Conservation (phyloP, 768 basidiomycete species). For the Gymnopilus dilepis region DNA sequence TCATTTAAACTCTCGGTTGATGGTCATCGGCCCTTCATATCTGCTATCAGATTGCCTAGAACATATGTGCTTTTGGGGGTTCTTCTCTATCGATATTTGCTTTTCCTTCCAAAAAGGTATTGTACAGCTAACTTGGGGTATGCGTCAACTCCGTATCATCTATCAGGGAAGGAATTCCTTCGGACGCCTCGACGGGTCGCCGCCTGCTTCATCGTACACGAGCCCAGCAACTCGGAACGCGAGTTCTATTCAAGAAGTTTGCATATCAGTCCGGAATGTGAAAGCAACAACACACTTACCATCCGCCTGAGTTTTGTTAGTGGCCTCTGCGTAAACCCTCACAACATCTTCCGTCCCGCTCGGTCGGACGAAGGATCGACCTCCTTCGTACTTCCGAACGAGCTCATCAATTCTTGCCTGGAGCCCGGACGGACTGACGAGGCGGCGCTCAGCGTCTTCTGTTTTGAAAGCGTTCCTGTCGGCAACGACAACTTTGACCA, state of each 20-base stretch:
- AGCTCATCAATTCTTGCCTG: constrained; percentile 85
- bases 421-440: constrained; percentile 79
- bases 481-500: constrained; percentile 90
- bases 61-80: background rate
- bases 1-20: background rate
- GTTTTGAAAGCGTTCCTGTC: constrained; percentile 88
- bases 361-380: constrained; percentile 92
- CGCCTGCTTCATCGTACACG: constrained; percentile 83
- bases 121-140: constrained; percentile 6
- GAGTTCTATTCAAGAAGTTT: constrained; percentile 58
- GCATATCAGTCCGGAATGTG: constrained; percentile 1
- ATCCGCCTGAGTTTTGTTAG: constrained; percentile 73
- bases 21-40: constrained; percentile 3
- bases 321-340: constrained; percentile 95
- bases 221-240: constrained; percentile 86
- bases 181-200: constrained; percentile 78
- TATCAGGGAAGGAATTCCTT: constrained; percentile 69
- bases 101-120: constrained; percentile 1
- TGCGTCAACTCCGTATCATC: constrained; percentile 3
- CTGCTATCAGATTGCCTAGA: background rate
- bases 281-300: constrained; percentile 55
- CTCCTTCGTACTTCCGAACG: constrained; percentile 77
- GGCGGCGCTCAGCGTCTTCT: constrained; percentile 89
- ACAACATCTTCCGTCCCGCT: constrained; percentile 99
- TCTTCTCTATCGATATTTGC: background rate